Evolutionary conservation across 306 rosid species (phyloP), one percentile per base, ranked within the genome.

Genomic region (Gynostemma pentaphyllum): DNA sequence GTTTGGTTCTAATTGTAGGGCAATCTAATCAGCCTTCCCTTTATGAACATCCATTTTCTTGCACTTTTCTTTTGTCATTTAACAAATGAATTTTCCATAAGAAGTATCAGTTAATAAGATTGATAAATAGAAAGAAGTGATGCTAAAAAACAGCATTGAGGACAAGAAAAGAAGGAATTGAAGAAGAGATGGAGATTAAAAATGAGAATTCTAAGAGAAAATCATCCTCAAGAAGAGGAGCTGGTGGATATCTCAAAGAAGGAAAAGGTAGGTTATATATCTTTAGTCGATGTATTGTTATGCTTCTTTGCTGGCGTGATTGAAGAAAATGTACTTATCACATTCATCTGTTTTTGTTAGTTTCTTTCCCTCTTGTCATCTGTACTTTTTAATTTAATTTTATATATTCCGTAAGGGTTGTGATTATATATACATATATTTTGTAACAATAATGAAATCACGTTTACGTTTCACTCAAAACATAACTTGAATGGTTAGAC

Each of bases 121-220:
- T 15, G 7, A 34, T 34, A n/a, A n/a, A n/a, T n/a, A n/a, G 28
- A 56, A 37, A 59, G 30, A 36, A 47, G 2, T 39, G 11, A 12
- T 11, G 27, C 12, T 53, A 28, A 53, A 28, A 53, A 53, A 22
- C 21, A 27, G 40, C 26, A 34, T 2, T 56, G 18, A 56, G 46
- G 14, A 56, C 18, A 32, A 16, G 45, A 57, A 76, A 21, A 59
- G 46, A 37, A 5, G 80, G 23, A 79, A 81, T 74, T 76, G 72
- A 72, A 45, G 66, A 84, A 69, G 68, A 78, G 36, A 69, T 65
- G 45, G 11, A 5, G 73, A 57, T 54, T 36, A 42, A 18, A 54
- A 19, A 9, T 39, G 42, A 29, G 16, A 44, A 44, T n/a, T 42
- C 40, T 9, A 45, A 49, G 39, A 15, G 47, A 8, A 69, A 47